Conservation (phyloP, 208 protist species). For the Acanthamoeba healyi region DNA sequence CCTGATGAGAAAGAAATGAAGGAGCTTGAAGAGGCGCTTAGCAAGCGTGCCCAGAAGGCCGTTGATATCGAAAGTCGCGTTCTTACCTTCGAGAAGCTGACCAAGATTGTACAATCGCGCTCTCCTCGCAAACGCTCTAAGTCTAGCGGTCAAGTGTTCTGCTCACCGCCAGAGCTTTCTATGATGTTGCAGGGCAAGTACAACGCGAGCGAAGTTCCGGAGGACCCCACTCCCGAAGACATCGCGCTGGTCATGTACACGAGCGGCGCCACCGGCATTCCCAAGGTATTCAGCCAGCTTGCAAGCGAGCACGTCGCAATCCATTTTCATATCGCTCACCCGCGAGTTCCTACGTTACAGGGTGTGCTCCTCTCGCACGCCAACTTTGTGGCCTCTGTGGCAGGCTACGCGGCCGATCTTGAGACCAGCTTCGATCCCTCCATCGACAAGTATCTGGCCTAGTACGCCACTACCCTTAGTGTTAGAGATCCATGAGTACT, state of each 20-base stretch:
- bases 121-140: not conserved
- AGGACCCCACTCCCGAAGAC: constrained; percentile 65
- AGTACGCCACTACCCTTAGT: not conserved
- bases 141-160: not conserved
- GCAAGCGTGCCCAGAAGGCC: not conserved
- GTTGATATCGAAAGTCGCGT: not conserved
- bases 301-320: too few relatives aligned
- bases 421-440: constrained; percentile 25
- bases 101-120: not conserved
- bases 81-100: not conserved
- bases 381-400: constrained; percentile 66
- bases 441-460: constrained; percentile 14
- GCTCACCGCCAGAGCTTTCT: too few relatives aligned
- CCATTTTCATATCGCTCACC: too few relatives aligned
- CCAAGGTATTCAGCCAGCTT: constrained; percentile 63
- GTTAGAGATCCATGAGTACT: too few relatives aligned
- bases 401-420: constrained; percentile 16
- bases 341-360: not conserved
- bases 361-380: constrained; percentile 53
- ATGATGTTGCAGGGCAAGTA: constrained; percentile 59
- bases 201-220: not conserved
- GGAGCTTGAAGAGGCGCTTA: constrained; percentile 22
- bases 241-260: constrained; percentile 78
- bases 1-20: not conserved
- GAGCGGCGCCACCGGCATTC: constrained; percentile 75